phyloP scores from a whole-genome alignment of 805 yeast species.

The Teunomyces gatunensis region DNA sequence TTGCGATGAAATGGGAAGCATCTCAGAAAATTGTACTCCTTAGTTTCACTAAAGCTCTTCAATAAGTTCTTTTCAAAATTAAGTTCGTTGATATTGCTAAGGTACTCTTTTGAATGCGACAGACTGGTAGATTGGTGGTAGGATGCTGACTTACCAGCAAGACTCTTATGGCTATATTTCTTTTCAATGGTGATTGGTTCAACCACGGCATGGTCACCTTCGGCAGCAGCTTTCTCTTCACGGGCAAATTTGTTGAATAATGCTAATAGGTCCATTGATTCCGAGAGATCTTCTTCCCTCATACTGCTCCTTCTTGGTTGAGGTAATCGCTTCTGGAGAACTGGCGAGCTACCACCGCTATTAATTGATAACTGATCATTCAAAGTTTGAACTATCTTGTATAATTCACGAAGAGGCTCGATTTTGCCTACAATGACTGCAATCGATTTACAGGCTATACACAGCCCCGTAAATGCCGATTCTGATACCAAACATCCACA shows the following conservation, averaged over 20 bases:
- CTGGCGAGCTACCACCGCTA: background rate
- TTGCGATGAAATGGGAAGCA: conserved; percentile 81
- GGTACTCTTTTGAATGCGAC: conserved; percentile 1
- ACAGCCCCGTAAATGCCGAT: conserved; percentile 17
- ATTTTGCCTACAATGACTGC: conserved; percentile 27
- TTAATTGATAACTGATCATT: conserved; percentile 7
- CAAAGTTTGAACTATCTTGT: conserved; percentile 21
- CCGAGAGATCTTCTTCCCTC: conserved; percentile 1
- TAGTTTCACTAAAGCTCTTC: conserved; percentile 31
- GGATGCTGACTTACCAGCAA: background rate
- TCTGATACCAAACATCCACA: conserved; percentile 45
- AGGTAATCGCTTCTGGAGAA: background rate
- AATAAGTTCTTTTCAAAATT: conserved; percentile 18
- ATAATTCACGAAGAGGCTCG: conserved; percentile 33
- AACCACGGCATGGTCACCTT: conserved; percentile 1
- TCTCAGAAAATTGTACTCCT: conserved; percentile 68
- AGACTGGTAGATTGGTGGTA: background rate
- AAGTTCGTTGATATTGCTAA: conserved; percentile 5
- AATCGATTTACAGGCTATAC: background rate
- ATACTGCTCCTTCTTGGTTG: background rate
- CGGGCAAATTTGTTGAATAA: conserved; percentile 41
- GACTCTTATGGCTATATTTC: background rate
- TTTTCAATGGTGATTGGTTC: conserved; percentile 11
- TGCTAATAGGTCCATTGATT: conserved; percentile 30
- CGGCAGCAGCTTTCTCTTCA: conserved; percentile 22